Base-by-base conservation (phyloP, 2,329 filamentous ascomycete genomes). In the Verticillium zaregamsianum region DNA sequence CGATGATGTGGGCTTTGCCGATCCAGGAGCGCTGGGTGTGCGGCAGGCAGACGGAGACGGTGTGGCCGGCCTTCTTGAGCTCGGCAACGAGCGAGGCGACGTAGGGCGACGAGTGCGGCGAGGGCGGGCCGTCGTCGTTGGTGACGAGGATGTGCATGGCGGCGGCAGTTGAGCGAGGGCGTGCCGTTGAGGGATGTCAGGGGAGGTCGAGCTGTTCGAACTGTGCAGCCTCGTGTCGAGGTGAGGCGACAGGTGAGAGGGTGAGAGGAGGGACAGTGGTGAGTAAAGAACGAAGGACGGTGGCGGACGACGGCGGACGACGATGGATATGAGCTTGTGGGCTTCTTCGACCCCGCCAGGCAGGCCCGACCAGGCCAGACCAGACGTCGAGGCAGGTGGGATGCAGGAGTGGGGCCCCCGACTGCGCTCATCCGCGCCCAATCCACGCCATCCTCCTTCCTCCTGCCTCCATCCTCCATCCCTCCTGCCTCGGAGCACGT, bases 21-120 rank as follows among this genome's bases (percentile, higher is more conserved):
- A 99, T 98, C 95, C 95, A 99, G 61, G 93, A 97, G 65, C 94
- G 88, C 78, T 99, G 95, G 7, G 89, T 89, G 74, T 97, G 87
- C 2, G 95, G 95, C 15, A 99, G 86, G 66, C 95, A 90, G 58
- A 99, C 93, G 8, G 92, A 96, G 64, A 98, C 92, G n/a, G 80
- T 83, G 76, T 97, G 94, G 8, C 93, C 93, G 35, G 89, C 87
- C 61, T 81, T 76, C 73, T 92, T 87, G 58, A 95, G 87, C 59
- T 85, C 84, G 64, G 86, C 80, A 54, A 93, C 84, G 62, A 94
- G 84, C 65, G 86, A 88, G 78, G 92, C 90, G 64, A 94, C 85
- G 70, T 94, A 94, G 8, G 91, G 91, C 55, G 90, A 93, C 45
- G 90, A 91, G 71, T 90, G 85, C 63, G 88, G 84, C 35, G 89